Base-by-base conservation (phyloP, 208 protist genomes). In the Crithidia sp. region DNA sequence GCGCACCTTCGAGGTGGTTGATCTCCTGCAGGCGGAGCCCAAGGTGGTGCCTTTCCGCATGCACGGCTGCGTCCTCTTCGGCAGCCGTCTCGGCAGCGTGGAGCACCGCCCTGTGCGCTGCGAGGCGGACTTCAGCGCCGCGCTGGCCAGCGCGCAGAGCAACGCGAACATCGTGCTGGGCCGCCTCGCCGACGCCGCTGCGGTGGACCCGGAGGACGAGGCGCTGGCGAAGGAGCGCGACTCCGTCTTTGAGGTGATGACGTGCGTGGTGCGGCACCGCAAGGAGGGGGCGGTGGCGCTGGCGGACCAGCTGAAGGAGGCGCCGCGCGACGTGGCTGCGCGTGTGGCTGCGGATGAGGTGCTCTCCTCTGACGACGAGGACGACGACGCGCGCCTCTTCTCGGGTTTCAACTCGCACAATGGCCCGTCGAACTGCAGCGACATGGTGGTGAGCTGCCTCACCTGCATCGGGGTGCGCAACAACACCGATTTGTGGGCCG, bases 1-100 rank as follows among this genome's bases (percentile, higher is more conserved):
- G 66, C 65, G 40, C 37, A 59, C 61, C 16, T 73, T 69, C 52
- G 79, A 77, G 70, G 73, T 84, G 64, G 54, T 79, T 36, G 79
- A 88, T 71, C 72, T 88, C n/a, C 70, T 88, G 28, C 56, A 45
- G n/a, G 45, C 64, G 0, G 57, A 79, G 61, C 57, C 71, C 10
- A 58, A 40, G 4, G 58, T 44, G 2, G 49, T 67, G 28, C 61
- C 19, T 2, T 74, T 77, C 63, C 64, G 66, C 41, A 71, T 79
- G 72, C 37, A 74, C n/a, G 45, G 49, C 6, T 76, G 63, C 19
- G 47, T 77, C 0, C 67, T 88, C 4, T 78, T 44, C 50, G 83
- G 83, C n/a, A 55, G 71, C n/a, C 75, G 76, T 9, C 19, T 88
- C 7, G 57, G 17, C 56, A 71, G 70, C 4, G 79, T 84, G 6